Base-by-base conservation (phyloP, 768 basidiomycete species). In the Glaciozyma antarctica region DNA sequence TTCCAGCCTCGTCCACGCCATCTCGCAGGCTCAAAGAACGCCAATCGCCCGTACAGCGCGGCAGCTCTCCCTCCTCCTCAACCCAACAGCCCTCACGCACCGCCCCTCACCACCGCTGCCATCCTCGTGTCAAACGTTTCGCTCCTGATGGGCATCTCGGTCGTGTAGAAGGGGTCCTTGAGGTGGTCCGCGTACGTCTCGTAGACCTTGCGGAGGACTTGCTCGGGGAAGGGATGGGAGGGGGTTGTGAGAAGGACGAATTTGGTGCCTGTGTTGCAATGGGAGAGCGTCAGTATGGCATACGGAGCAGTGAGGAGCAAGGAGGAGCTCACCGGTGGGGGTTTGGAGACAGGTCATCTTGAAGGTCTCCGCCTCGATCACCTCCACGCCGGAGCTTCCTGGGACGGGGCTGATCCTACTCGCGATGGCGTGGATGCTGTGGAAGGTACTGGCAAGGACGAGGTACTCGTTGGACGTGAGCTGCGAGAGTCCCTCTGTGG, bases 121-220 rank as follows among this genome's bases (percentile, higher is more conserved):
- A 80, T 71, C 66, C 74, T 75, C 5, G 51, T 78, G 73, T 98
- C 94, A 74, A 98, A 98, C 22, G 83, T 84, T 71, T 91, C 89
- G 52, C 81, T 90, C 55, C 95, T 84, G 70, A 98, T 92, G 3
- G 95, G 95, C 94, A 98, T 99, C 76, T 98, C 95, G n/a, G 88
- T 88, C 8, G 91, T 94, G 77, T 98, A 91, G 77, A 99, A 99
- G 1, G 95, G 95, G 74, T 97, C 97, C 81, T 98, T 97, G 90
- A 97, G 94, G 1, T 88, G 85, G 74, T 98, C 95, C 0, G 93
- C 82, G 76, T 97, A 99, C 24, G 83, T 84, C 76, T 97, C 91
- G 77, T 98, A 98, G 55, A 91, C 85, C 75, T 85, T 88, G 73
- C 87, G 86, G 48, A 99, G 79, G 26, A 87, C 79, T 5, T 82